Conservation (phyloP, 2,329 filamentous ascomycete species). For the Lasiodiplodia sp. region DNA sequence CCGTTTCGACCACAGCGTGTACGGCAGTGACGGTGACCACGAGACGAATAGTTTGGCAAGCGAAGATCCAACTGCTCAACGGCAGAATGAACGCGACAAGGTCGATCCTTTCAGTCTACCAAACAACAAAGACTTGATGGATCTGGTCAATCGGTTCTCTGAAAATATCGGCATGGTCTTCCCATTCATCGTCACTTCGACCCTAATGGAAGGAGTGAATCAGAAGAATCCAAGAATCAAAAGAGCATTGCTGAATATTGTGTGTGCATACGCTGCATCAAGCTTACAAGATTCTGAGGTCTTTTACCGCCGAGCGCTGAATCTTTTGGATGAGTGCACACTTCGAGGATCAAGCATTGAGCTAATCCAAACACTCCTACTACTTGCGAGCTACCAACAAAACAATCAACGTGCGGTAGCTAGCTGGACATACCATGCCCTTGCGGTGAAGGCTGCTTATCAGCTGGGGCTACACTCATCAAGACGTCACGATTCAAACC, state of each 20-base stretch:
- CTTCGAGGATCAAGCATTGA: slow-evolving; percentile 33
- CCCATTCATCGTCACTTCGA: not conserved
- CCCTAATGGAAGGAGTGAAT: not conserved
- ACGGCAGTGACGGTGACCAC: not conserved
- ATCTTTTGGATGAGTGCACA: slow-evolving; percentile 38
- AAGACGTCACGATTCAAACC: not conserved
- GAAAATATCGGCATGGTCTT: not conserved
- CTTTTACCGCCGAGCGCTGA: slow-evolving; percentile 39
- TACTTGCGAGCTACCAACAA: slow-evolving; percentile 45
- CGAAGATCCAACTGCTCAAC: not conserved
- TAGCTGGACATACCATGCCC: slow-evolving; percentile 42
- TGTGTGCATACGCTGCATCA: slow-evolving; percentile 38
- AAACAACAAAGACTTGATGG: not conserved
- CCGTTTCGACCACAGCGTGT: not conserved
- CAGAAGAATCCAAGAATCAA: not conserved
- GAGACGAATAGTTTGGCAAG: not conserved
- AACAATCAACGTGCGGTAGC: slow-evolving; percentile 46
- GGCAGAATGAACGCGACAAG: too few relatives aligned
- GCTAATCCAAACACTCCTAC: slow-evolving; percentile 43
- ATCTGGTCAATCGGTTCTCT: not conserved
- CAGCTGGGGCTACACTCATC: slow-evolving; percentile 47
- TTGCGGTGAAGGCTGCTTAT: slow-evolving; percentile 44
- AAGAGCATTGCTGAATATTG: slow-evolving; percentile 1
- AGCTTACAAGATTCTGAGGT: slow-evolving; percentile 36
- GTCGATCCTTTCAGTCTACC: not conserved